Base-by-base conservation (phyloP, 495 filamentous ascomycete genomes). In the Penicillium macrosclerotiorum region DNA sequence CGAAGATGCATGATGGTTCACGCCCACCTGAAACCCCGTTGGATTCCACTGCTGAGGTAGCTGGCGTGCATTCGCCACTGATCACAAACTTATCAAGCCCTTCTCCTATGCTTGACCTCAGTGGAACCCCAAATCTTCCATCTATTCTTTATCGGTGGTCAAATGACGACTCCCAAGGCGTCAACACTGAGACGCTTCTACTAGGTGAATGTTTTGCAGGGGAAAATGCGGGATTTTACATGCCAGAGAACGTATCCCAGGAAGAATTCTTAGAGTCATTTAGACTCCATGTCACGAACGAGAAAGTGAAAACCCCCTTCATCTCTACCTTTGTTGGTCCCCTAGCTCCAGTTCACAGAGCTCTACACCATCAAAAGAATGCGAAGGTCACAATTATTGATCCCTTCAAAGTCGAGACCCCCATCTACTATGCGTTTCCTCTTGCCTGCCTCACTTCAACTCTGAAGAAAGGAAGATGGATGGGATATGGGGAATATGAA, bases 101-200 rank as follows among this genome's bases (percentile, higher is more conserved):
- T 8, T 43, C 12, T 29, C 12, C 22, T 29, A 6, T 29, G 25
- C 40, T 29, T 5, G 47, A 44, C 0, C 26, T 19, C 20, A 43
- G 45, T 9, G 8, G 25, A 12, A n/a, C 16, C 1, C 14, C 36
- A 1, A 35, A 57, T 17, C 11, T 61, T 0, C 68, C 68, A 13
- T 52, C 47, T 1, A 13, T 72, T 0, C 37, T 73, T 5, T 73
- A 59, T 18, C 49, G 70, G 11, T 73, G 67, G 62, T 64, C 51
- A 2, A 72, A 70, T 23, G 32, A 48, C 8, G 46, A 64, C 1
- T 65, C 62, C 0, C 63, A 68, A 37, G 70, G 70, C 3, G 37
- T 63, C 8, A 74, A 72, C 32, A 52, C 44, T 0, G 45, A 42
- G 3, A 37, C 7, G 1, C 0, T 48, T 0, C 51, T 65, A 12